Conservation (phyloP, 805 yeast species). For the Wickerhamiella cacticola region DNA sequence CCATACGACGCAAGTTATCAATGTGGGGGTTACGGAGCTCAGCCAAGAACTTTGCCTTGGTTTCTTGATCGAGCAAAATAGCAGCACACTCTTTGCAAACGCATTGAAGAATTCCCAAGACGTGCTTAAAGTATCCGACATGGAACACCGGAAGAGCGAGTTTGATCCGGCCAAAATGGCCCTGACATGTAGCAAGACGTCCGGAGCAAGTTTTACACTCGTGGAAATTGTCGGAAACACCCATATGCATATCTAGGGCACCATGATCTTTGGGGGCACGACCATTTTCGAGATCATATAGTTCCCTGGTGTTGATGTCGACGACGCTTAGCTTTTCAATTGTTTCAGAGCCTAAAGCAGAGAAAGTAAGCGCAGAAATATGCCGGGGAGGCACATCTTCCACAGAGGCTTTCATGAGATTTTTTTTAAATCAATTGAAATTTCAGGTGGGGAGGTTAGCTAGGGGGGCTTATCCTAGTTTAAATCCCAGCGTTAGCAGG, state of each 20-base stretch:
- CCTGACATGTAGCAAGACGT: conserved; percentile 85
- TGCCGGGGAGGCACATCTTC: conserved; percentile 80
- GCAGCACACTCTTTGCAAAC: conserved; percentile 84
- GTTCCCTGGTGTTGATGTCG: conserved; percentile 80
- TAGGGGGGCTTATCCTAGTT: neutral
- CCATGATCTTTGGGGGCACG: conserved; percentile 73
- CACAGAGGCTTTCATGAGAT: conserved; percentile 31
- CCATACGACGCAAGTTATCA: conserved; percentile 89
- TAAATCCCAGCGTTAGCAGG: no score
- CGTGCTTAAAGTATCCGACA: conserved; percentile 90
- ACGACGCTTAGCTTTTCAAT: conserved; percentile 90
- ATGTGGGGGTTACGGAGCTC: conserved; percentile 80
- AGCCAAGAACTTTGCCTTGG: conserved; percentile 53
- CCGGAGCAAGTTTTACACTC: conserved; percentile 92
- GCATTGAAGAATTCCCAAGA: conserved; percentile 75
- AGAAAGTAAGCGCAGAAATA: conserved; percentile 81
- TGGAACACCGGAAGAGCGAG: conserved; percentile 94
- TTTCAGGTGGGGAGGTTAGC: neutral
- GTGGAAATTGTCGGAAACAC: conserved; percentile 73
- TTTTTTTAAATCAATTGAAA: neutral
- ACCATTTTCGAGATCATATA: conserved; percentile 83
- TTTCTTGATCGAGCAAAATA: conserved; percentile 58
- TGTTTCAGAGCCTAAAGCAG: conserved; percentile 85
- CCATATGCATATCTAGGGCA: conserved; percentile 88
- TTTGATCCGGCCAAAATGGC: conserved; percentile 93